A percentile compares a stretch with the other conserved stretches of the same genome.
Evolutionary conservation across 2,329 filamentous ascomycete genomes (phyloP).

Genomic region (Penicillium palitans): DNA sequence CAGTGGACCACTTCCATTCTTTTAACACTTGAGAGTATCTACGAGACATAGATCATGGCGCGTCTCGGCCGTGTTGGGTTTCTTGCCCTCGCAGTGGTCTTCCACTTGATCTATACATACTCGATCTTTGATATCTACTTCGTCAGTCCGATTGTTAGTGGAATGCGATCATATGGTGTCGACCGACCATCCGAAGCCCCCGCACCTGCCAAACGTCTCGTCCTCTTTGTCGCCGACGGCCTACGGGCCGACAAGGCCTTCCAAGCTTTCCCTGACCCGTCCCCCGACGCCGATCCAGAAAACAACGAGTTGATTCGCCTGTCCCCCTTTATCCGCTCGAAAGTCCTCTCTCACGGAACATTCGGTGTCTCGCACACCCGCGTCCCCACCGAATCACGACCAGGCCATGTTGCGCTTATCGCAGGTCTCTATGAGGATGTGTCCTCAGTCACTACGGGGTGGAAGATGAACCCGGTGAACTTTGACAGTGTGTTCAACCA

Average conservation of each 20-base stretch:
- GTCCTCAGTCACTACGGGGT: conserved; percentile 92
- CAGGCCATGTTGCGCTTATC: conserved; percentile 94
- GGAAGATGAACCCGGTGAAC: conserved; percentile 97
- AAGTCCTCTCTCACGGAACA: conserved; percentile 83
- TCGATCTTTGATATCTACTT: conserved; percentile 99
- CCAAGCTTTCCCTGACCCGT: conserved; percentile 86
- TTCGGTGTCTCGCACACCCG: conserved; percentile 97
- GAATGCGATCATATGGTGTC: conserved; percentile 80
- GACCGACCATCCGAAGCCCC: conserved; percentile 60
- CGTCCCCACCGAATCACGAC: conserved; percentile 93
- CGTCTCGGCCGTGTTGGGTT: conserved; percentile 74
- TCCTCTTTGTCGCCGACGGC: conserved; percentile 96
- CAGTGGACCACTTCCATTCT: conserved; percentile 27
- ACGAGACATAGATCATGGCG: conserved; percentile 40
- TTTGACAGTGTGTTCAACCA: conserved; percentile 99
- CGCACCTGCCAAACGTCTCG: conserved; percentile 83
- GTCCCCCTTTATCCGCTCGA: conserved; percentile 86
- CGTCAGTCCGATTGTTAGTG: conserved; percentile 92
- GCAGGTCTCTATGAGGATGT: conserved; percentile 97
- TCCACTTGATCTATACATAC: conserved; percentile 89
- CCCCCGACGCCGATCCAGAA: conserved; percentile 49
- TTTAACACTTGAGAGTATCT: conserved; percentile 12
- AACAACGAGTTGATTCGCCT: conserved; percentile 66
- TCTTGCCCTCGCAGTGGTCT: conserved; percentile 81
- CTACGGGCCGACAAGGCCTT: conserved; percentile 97